Base-by-base conservation (phyloP, 495 filamentous ascomycete species). In the Tuber aestivum region DNA sequence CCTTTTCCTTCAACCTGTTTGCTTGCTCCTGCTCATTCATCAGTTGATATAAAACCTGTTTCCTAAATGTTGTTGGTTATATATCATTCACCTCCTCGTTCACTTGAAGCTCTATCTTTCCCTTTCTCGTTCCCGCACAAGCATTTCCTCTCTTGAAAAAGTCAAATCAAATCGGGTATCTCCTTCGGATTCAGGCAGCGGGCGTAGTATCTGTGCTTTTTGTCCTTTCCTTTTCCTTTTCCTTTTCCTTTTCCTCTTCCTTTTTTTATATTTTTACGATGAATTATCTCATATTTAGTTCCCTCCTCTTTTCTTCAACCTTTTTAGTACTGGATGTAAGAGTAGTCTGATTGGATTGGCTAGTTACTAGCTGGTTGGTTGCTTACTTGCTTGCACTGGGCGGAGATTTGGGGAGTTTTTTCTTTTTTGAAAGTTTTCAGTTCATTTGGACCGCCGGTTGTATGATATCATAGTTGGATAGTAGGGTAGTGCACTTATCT, bases 381-480 rank as follows among this genome's bases (percentile, higher is more conserved):
- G 48, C 48, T 65, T 32, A 32, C 9, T 65, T 65, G 56, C 27
- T 65, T 65, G 56, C n/a, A 27, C 27, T 65, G 56, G 27, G 56
- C 18, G n/a, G 56, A 32, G 56, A 18, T 65, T 65, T 65, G 56
- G n/a, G 27, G 5, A 7, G n/a, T 48, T 48, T 48, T 48, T 48
- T 56, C 5, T 65, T 65, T 65, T 32, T 65, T 65, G 56, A n/a
- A 16, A 65, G 27, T 32, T 61, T 32, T 32, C 56, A 9, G 56
- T 18, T 65, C n/a, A 27, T 61, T 61, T 4, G n/a, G 50, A 27
- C n/a, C n/a, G 48, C 48, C 23, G n/a, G 27, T 16, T 65, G 56
- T n/a, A n/a, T n/a, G n/a, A n/a, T 65, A 65, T 65, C 56, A 65
- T 65, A 65, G 56, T 56, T 56, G 48, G 56, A 10, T 65, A 32